These are phyloP conservation scores for Sclerotiophoma versabilis DNA, from an alignment of 2,329 filamentous ascomycete species.

Conservation along the genomic window DNA sequence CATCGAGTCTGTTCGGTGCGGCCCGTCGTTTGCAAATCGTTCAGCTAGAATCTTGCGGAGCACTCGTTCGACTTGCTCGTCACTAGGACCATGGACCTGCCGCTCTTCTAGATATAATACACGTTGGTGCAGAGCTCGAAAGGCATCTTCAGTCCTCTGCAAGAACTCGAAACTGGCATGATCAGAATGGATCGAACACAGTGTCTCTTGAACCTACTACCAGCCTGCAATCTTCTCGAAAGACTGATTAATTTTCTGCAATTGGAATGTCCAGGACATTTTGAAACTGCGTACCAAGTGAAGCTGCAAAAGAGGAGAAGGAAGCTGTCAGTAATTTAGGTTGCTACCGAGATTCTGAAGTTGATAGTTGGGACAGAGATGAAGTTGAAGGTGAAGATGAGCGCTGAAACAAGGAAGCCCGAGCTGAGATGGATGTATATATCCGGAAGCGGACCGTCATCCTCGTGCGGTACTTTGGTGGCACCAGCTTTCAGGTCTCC, in stretches of 20 bases:
- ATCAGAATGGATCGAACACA: constrained; percentile 12
- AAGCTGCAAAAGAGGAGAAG: not conserved
- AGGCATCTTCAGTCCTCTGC: constrained; percentile 38
- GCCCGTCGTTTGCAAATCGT: constrained; percentile 28
- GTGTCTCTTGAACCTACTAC: constrained; percentile 33
- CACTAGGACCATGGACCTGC: constrained; percentile 33
- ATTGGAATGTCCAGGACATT: constrained; percentile 43
- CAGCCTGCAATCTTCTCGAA: constrained; percentile 43
- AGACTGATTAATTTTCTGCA: constrained; percentile 43
- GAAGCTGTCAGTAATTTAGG: not conserved
- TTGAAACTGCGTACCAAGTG: not conserved
- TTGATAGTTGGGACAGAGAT: not conserved
- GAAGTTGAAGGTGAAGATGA: not conserved
- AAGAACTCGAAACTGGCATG: constrained; percentile 37
- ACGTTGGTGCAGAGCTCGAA: constrained; percentile 39
- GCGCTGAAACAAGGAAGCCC: not conserved
- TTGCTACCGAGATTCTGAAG: not conserved
- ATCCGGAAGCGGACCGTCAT: constrained; percentile 18
- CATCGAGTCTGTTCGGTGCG: constrained; percentile 14
- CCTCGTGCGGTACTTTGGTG: constrained; percentile 26
- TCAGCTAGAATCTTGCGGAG: constrained; percentile 47
- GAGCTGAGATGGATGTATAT: constrained; percentile 27
- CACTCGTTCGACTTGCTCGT: constrained; percentile 46
- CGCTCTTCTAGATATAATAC: constrained; percentile 39
- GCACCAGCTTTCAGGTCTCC: constrained; percentile 24